Percentiles rank a stretch among this genome's conserved stretches.
Conservation (phyloP, 805 yeast genomes). For the Ogataea saltuana region DNA sequence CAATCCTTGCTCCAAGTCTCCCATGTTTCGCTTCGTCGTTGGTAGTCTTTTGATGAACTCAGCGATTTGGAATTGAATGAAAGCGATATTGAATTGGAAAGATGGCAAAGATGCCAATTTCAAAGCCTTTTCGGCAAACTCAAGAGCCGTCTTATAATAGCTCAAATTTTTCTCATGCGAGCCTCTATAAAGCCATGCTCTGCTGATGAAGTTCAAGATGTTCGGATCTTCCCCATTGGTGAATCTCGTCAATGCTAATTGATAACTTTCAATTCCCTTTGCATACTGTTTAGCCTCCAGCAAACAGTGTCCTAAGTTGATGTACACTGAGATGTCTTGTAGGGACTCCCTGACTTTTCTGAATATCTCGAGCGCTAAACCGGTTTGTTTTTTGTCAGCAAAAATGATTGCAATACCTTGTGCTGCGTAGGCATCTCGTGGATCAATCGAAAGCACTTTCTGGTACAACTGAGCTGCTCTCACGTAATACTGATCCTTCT, state of each 20-base stretch:
- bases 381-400: slow-evolving; percentile 77
- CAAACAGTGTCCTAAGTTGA: slow-evolving; percentile 87
- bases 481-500: slow-evolving; percentile 70
- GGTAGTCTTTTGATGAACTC: slow-evolving; percentile 70
- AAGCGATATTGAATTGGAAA: slow-evolving; percentile 76
- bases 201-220: slow-evolving; percentile 71
- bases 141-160: slow-evolving; percentile 62
- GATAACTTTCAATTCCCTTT: slow-evolving; percentile 88
- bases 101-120: slow-evolving; percentile 42
- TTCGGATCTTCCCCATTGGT: slow-evolving; percentile 64
- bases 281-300: slow-evolving; percentile 78
- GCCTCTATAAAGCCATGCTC: slow-evolving; percentile 87
- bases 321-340: slow-evolving; percentile 76
- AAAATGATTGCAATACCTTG: slow-evolving; percentile 94
- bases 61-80: slow-evolving; percentile 82
- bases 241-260: slow-evolving; percentile 69
- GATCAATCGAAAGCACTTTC: slow-evolving; percentile 82
- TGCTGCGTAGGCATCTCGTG: slow-evolving; percentile 90
- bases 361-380: slow-evolving; percentile 80
- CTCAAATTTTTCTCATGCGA: slow-evolving; percentile 60
- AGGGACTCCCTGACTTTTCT: slow-evolving; percentile 88
- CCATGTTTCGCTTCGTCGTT: slow-evolving; percentile 57
- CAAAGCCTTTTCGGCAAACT: slow-evolving; percentile 60
- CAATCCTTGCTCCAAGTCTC: slow-evolving; percentile 58
- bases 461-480: slow-evolving; percentile 92